Percentiles rank a stretch among this genome's conserved stretches.
Conservation (phyloP, 1,284 basidiomycete genomes). For the Cryptococcus maquisensis region DNA sequence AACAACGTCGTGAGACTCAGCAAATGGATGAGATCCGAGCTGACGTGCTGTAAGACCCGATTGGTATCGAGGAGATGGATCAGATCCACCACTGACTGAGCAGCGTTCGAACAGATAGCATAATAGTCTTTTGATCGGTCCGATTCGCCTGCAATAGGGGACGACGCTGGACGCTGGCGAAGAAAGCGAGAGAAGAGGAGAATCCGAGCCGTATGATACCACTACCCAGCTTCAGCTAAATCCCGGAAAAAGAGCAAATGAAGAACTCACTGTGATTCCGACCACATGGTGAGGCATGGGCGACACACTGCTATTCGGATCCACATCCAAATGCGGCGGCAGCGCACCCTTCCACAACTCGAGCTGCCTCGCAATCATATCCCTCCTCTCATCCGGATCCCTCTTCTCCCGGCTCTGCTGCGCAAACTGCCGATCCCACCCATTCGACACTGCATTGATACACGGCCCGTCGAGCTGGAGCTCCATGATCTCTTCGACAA, state of each 20-base stretch:
- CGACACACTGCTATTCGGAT: constrained; percentile 10
- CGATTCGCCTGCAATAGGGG: not conserved
- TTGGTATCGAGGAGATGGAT: constrained; percentile 33
- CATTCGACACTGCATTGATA: constrained; percentile 7
- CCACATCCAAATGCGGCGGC: constrained; percentile 28
- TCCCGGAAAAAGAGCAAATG: not conserved
- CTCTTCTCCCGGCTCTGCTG: constrained; percentile 1
- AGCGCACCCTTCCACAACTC: constrained; percentile 27
- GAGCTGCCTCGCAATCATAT: constrained; percentile 25
- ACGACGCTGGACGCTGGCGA: constrained; percentile 5
- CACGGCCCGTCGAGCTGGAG: constrained; percentile 29
- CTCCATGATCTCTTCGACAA: constrained; percentile 43
- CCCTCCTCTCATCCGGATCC: constrained; percentile 3
- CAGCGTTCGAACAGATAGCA: constrained; percentile 34
- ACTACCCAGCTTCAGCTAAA: constrained; percentile 14
- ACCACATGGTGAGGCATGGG: constrained; percentile 41
- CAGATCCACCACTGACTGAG: constrained; percentile 34
- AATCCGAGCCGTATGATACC: constrained; percentile 39
- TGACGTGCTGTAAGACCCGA: constrained; percentile 32
- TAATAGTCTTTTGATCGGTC: not conserved
- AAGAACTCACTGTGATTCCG: constrained; percentile 29
- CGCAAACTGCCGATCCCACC: constrained; percentile 10
- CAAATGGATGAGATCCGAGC: constrained; percentile 42
- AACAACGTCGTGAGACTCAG: constrained; percentile 39
- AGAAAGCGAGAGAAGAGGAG: constrained; percentile 41